These are phyloP conservation scores for Candida coquimbonensis DNA, from an alignment of 805 yeast genomes.

Conservation along the genomic window DNA sequence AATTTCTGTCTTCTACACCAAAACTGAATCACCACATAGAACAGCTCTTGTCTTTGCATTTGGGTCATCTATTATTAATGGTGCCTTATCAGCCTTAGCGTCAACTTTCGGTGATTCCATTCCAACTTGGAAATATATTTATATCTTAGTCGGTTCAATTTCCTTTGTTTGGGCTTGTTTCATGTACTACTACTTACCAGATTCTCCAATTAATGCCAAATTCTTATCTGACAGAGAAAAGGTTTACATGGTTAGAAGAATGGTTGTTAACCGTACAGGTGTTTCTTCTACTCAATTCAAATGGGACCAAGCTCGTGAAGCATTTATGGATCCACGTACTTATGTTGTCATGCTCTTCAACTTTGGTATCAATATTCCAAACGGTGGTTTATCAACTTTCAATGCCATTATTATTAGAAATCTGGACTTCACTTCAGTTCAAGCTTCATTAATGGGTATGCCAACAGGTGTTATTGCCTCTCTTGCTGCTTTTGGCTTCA, in stretches of 20 bases:
- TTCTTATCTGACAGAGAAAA: slow-evolving; percentile 37
- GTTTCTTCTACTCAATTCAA: slow-evolving; percentile 33
- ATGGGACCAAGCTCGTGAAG: slow-evolving; percentile 36
- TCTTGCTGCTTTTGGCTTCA: slow-evolving; percentile 24
- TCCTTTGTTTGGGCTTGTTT: slow-evolving; percentile 31
- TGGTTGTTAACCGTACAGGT: slow-evolving; percentile 37
- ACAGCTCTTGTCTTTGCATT: slow-evolving; percentile 38
- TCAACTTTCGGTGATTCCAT: slow-evolving; percentile 28
- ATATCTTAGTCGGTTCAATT: slow-evolving; percentile 42
- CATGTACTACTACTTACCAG: slow-evolving; percentile 35
- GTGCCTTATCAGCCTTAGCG: slow-evolving; percentile 38
- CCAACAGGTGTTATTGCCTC: slow-evolving; percentile 27
- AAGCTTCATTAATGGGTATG: slow-evolving; percentile 22
- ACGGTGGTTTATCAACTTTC: slow-evolving; percentile 27
- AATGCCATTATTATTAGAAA: slow-evolving; percentile 23
- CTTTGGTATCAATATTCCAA: slow-evolving; percentile 26
- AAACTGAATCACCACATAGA: slow-evolving; percentile 35
- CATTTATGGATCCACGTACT: slow-evolving; percentile 34
- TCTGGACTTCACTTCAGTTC: slow-evolving; percentile 18
- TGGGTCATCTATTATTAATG: slow-evolving; percentile 22
- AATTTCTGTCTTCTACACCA: slow-evolving; percentile 34
- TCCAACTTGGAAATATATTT: slow-evolving; percentile 43
- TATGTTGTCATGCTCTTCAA: slow-evolving; percentile 26
- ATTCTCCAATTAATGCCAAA: slow-evolving; percentile 38
- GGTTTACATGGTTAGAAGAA: slow-evolving; percentile 35